Evolutionary conservation across 192 early-diverging fungal genomes (phyloP).

Genomic region (Phlyctochytrium arcticum): DNA sequence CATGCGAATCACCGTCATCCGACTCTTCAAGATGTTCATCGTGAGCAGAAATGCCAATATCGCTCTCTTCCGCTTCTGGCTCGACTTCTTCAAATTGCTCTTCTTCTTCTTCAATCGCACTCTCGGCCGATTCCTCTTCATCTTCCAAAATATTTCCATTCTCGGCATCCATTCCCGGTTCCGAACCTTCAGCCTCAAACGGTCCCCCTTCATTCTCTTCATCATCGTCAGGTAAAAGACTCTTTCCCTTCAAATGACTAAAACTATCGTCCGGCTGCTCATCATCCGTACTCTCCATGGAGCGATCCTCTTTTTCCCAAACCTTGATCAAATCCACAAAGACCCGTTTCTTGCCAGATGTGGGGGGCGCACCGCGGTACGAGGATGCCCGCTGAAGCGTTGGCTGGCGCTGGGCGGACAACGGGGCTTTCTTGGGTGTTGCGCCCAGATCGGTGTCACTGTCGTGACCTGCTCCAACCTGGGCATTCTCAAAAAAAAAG

Average conservation of each 20-base stretch:
- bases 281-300: background rate
- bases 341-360: background rate
- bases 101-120: constrained; percentile 18
- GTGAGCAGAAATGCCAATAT: no score
- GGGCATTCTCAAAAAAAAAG: constrained; percentile 19
- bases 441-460: constrained; percentile 16
- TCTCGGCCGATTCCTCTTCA: constrained; percentile 16
- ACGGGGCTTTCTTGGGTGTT: no score
- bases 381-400: no score
- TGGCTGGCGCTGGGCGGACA: no score
- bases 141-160: background rate
- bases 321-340: background rate
- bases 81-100: constrained; percentile 24
- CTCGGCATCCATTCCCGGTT: constrained; percentile 16
- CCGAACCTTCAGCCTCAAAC: no score
- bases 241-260: constrained; percentile 15
- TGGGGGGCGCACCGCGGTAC: no score
- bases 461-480: constrained; percentile 4
- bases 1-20: no score
- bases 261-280: no score
- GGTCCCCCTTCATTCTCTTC: constrained; percentile 38
- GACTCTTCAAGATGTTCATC: no score
- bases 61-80: constrained; percentile 19
- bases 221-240: background rate
- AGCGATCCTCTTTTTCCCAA: background rate